Evolutionary conservation across 2,329 filamentous ascomycete species (phyloP), one percentile per base, ranked within the genome.

Genomic region (Alternaria sp.): DNA sequence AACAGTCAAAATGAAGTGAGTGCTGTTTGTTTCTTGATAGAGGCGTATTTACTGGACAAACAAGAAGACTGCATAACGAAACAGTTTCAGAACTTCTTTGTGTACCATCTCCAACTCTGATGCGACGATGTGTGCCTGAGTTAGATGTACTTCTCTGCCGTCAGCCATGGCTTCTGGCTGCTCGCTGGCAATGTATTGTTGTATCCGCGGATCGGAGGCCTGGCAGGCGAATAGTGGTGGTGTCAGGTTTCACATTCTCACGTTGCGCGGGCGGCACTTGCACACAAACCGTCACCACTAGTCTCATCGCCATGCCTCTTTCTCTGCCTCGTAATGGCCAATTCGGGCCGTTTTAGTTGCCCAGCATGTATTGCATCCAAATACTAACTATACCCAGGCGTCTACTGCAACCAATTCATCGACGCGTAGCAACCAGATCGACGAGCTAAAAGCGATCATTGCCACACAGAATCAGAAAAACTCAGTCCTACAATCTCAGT

Each of bases 401-500:
- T 59, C 60, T 26, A 52, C 70, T 15, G 67, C 68, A 13, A 65
- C 66, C 13, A 67, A 65, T 9, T 66, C 65, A 55, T 59, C 63
- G 15, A 54, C 61, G 45, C 69, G 64, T 26, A 70, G 57, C 53
- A 69, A 66, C 50, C 72, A 72, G 32, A 59, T 70, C 28, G 72
- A 78, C 9, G 72, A 78, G 47, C 58, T 74, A 11, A 74, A 76
- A 45, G 63, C 70, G 25, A 77, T 73, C 7, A 73, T 77, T 36
- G 66, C 71, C 7, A 71, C 71, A 13, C 78, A 77, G 61, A 71
- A 77, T 30, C 68, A 74, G 40, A 76, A 72, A 15, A 79, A 77
- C 43, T 72, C 74, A 13, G 74, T 71, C 3, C 65, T 80, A 4
- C 74, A 76, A 64, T 67, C 73, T 3, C 80, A 82, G 51, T 79